Percentiles rank a stretch among this genome's conserved stretches.
These are phyloP conservation scores for Skeletonema menzelii DNA, from an alignment of 108 stramenopile genomes.

Conservation along the genomic window DNA sequence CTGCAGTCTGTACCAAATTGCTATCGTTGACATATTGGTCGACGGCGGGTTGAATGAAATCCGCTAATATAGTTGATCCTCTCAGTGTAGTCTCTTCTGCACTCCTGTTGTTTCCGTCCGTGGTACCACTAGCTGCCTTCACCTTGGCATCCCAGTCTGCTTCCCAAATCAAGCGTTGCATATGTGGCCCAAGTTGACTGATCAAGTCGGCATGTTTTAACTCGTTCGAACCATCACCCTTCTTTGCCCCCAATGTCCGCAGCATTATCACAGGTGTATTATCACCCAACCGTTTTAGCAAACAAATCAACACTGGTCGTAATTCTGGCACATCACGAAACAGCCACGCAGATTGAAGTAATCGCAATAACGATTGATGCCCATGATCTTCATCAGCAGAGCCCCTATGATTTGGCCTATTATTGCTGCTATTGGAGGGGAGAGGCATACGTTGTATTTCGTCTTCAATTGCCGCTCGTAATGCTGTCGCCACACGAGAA, in stretches of 20 bases:
- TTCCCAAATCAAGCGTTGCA: slow-evolving; percentile 84
- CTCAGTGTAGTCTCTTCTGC: slow-evolving; percentile 55
- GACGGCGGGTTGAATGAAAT: slow-evolving; percentile 64
- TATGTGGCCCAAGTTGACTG: slow-evolving; percentile 60
- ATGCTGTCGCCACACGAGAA: slow-evolving; percentile 67
- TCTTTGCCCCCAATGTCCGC: slow-evolving; percentile 55
- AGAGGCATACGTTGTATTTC: slow-evolving; percentile 75
- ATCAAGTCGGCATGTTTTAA: slow-evolving; percentile 77
- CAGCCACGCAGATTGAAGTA: slow-evolving; percentile 72
- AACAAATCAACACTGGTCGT: slow-evolving; percentile 73
- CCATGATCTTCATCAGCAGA: slow-evolving; percentile 14
- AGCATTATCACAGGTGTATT: slow-evolving; percentile 72
- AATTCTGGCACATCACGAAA: slow-evolving; percentile 79
- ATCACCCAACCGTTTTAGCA: slow-evolving; percentile 77
- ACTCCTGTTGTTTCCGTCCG: slow-evolving; percentile 16
- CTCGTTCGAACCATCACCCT: slow-evolving; percentile 18
- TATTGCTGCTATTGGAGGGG: background rate
- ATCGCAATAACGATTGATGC: slow-evolving; percentile 51
- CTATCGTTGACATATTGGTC: slow-evolving; percentile 54
- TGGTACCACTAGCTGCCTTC: slow-evolving; percentile 33
- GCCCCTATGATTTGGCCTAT: background rate
- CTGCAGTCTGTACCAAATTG: slow-evolving; percentile 51
- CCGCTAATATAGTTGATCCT: slow-evolving; percentile 68
- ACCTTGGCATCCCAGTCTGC: slow-evolving; percentile 74
- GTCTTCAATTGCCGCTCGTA: slow-evolving; percentile 74